These are phyloP conservation scores for Suillus sp. DNA, from an alignment of 768 basidiomycete species.

Conservation along the genomic window DNA sequence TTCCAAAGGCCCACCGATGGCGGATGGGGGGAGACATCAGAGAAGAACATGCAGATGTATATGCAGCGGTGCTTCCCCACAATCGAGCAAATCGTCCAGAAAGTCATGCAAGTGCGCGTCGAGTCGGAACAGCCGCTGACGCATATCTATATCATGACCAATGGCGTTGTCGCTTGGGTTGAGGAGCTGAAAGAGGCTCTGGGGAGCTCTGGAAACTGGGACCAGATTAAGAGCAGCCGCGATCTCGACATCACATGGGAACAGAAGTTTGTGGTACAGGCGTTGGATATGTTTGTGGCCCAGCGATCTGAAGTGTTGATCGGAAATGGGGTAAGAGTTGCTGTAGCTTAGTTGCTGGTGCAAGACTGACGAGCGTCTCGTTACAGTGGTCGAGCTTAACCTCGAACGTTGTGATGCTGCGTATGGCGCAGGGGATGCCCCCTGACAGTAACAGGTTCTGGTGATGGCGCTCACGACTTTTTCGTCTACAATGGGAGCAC, in stretches of 20 bases:
- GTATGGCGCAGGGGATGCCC: conserved; percentile 29
- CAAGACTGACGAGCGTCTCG: conserved; percentile 8
- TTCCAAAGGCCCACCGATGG: conserved; percentile 34
- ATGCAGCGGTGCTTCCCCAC: conserved; percentile 45
- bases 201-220: conserved; percentile 36
- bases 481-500: background rate
- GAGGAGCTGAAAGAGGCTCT: conserved; percentile 39
- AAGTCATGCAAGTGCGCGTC: conserved; percentile 36
- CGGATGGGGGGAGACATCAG: conserved; percentile 18
- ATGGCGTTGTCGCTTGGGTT: conserved; percentile 44
- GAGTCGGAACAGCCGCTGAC: conserved; percentile 30
- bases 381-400: conserved; percentile 42
- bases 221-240: conserved; percentile 38
- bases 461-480: conserved; percentile 20
- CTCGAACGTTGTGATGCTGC: conserved; percentile 43
- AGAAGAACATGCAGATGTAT: conserved; percentile 31
- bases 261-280: conserved; percentile 46
- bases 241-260: conserved; percentile 44
- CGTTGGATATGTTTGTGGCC: conserved; percentile 53
- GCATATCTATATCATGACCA: conserved; percentile 50
- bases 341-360: background rate
- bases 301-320: conserved; percentile 48
- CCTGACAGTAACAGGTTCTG: conserved; percentile 37
- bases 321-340: conserved; percentile 49
- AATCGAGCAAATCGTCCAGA: conserved; percentile 41